Conservation (phyloP, 1,284 basidiomycete species). For the Ceratobasidium sp. region DNA sequence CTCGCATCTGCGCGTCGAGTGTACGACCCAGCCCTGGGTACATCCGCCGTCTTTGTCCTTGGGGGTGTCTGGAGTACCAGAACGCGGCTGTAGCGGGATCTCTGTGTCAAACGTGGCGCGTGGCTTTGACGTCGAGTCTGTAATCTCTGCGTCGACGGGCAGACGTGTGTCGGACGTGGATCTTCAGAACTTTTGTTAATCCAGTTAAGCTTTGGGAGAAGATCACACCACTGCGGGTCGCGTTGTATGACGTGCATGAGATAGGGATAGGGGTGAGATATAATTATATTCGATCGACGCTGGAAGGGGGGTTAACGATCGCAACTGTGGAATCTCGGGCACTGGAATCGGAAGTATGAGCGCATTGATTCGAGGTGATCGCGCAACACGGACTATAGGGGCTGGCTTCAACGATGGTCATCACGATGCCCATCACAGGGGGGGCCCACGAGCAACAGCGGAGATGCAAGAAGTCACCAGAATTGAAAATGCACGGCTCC, state of each 20-base stretch:
- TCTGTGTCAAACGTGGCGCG: slow-evolving; percentile 5
- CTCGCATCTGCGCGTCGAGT: too few species aligned
- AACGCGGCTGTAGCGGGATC: not conserved
- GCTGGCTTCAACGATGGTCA: too few species aligned
- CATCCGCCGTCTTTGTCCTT: too few species aligned
- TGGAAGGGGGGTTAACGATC: slow-evolving; percentile 1
- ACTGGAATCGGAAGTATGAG: not conserved
- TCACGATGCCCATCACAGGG: not conserved
- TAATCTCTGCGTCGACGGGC: not conserved
- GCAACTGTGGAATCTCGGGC: not conserved
- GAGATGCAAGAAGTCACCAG: not conserved
- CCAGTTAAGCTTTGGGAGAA: not conserved
- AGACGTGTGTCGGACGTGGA: not conserved
- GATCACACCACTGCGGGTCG: not conserved
- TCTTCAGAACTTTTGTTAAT: not conserved
- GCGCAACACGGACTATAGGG: too few species aligned
- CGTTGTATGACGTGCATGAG: slow-evolving; percentile 17
- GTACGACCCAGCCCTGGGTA: too few species aligned
- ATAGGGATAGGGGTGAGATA: slow-evolving; percentile 10
- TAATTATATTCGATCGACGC: not conserved
- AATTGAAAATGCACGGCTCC: not conserved
- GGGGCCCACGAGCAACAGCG: not conserved
- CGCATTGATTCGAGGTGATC: slow-evolving; percentile 7
- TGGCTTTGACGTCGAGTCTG: not conserved
- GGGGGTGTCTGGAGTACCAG: slow-evolving; percentile 6